These are phyloP conservation scores for Geranium incanum DNA, from an alignment of 441 rosid species.

Conservation along the genomic window DNA sequence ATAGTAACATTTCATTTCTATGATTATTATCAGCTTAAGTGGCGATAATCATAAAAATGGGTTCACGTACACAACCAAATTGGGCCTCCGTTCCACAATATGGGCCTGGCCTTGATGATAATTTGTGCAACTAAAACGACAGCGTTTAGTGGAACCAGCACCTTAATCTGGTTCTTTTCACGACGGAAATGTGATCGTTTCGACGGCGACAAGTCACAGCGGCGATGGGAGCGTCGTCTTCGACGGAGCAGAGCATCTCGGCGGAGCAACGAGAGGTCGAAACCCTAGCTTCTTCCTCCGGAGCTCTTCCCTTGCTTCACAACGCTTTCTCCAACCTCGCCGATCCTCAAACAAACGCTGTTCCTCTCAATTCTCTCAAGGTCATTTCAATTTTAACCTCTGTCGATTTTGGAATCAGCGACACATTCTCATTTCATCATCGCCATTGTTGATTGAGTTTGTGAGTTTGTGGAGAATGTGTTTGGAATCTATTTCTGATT, in stretches of 20 bases:
- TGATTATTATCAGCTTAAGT: too few relatives aligned
- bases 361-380: slow-evolving; percentile 55
- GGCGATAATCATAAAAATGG: too few relatives aligned
- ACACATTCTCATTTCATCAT: not conserved
- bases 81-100: too few relatives aligned
- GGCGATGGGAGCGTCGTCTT: slow-evolving; percentile 76
- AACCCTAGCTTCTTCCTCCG: slow-evolving; percentile 62
- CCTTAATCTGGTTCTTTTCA: not conserved
- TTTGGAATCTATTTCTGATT: slow-evolving; percentile 1
- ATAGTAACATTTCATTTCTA: too few relatives aligned
- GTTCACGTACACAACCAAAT: too few relatives aligned
- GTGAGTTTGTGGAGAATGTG: not conserved
- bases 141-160: not conserved
- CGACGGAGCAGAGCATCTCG: slow-evolving; percentile 35
- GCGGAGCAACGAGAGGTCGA: slow-evolving; percentile 57
- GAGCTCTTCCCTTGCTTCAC: slow-evolving; percentile 62
- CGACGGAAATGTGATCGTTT: not conserved
- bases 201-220: not conserved
- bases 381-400: slow-evolving; percentile 22
- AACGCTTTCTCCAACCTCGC: slow-evolving; percentile 53
- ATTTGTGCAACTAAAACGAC: not conserved
- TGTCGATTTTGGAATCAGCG: not conserved
- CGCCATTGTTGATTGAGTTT: not conserved
- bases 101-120: too few relatives aligned
- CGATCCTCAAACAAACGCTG: slow-evolving; percentile 43